phyloP scores from a whole-genome alignment of 1,139 yeast genomes.

The Candida sp. region DNA sequence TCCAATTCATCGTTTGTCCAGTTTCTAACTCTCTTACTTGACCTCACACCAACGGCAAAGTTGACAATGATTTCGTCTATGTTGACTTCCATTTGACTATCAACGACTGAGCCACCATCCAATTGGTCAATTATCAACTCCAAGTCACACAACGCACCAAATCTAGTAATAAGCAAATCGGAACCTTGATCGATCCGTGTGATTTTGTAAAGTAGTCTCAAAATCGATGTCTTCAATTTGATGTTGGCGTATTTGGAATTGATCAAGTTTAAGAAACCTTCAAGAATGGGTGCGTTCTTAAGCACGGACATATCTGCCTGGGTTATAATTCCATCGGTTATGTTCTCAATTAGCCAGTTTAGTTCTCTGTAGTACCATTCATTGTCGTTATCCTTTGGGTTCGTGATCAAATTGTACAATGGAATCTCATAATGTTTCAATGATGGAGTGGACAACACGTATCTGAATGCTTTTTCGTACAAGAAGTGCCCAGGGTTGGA shows the following conservation, averaged over 20 bases:
- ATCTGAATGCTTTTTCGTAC: constrained; percentile 70
- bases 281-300: constrained; percentile 59
- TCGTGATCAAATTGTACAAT: constrained; percentile 52
- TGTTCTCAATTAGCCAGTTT: constrained; percentile 64
- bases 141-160: constrained; percentile 55
- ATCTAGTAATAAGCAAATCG: constrained; percentile 63
- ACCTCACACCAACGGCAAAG: constrained; percentile 41
- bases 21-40: constrained; percentile 58
- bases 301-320: constrained; percentile 56
- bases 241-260: constrained; percentile 52
- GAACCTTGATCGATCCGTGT: constrained; percentile 66
- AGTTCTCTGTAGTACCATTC: constrained; percentile 64
- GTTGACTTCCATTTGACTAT: constrained; percentile 44
- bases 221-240: constrained; percentile 41
- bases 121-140: constrained; percentile 41
- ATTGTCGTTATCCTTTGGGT: constrained; percentile 39
- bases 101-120: constrained; percentile 21
- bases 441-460: constrained; percentile 60
- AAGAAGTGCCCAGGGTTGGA: constrained; percentile 72
- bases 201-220: constrained; percentile 49
- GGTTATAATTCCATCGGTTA: constrained; percentile 50
- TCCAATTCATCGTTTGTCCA: constrained; percentile 63
- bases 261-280: constrained; percentile 63
- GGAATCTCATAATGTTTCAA: constrained; percentile 68
- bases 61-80: constrained; percentile 51